Evolutionary conservation across 768 basidiomycete species (phyloP).

Genomic region (Chiua virens): DNA sequence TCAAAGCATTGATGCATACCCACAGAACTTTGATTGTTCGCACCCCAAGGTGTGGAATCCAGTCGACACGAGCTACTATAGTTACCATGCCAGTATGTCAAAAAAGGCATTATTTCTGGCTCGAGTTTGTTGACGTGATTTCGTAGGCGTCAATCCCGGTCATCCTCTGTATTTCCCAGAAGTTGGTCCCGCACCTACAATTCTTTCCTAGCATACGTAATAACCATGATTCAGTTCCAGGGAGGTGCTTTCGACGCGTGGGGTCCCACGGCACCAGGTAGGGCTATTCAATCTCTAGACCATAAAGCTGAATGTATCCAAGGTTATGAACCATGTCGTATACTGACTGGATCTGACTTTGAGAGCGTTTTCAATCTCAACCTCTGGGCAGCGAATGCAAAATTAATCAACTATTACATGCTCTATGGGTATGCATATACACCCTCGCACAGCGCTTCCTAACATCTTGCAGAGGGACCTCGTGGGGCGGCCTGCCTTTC

Average conservation of each 20-base stretch:
- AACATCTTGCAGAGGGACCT: slow-evolving; percentile 60
- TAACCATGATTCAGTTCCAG: slow-evolving; percentile 50
- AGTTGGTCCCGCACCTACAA: slow-evolving; percentile 34
- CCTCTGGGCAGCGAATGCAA: slow-evolving; percentile 80
- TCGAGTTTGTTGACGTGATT: slow-evolving; percentile 30
- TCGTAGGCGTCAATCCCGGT: slow-evolving; percentile 38
- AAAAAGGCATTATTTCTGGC: not conserved
- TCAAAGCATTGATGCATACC: slow-evolving; percentile 63
- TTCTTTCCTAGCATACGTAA: not conserved
- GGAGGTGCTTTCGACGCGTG: slow-evolving; percentile 81
- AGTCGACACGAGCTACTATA: slow-evolving; percentile 61
- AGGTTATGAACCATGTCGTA: slow-evolving; percentile 66
- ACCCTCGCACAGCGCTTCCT: not conserved
- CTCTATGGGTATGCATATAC: slow-evolving; percentile 57
- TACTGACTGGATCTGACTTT: slow-evolving; percentile 71
- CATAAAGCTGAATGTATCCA: slow-evolving; percentile 3
- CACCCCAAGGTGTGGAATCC: slow-evolving; percentile 65
- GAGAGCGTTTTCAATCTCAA: slow-evolving; percentile 77
- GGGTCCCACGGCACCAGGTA: slow-evolving; percentile 72
- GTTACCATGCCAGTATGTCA: slow-evolving; percentile 51
- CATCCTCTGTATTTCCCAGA: slow-evolving; percentile 75
- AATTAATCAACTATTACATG: slow-evolving; percentile 86
- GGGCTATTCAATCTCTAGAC: not conserved
- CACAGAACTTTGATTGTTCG: slow-evolving; percentile 81
- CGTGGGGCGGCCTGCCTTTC: slow-evolving; percentile 81